phyloP scores from a whole-genome alignment of 257 asterid species.

The Solanum sitiens region DNA sequence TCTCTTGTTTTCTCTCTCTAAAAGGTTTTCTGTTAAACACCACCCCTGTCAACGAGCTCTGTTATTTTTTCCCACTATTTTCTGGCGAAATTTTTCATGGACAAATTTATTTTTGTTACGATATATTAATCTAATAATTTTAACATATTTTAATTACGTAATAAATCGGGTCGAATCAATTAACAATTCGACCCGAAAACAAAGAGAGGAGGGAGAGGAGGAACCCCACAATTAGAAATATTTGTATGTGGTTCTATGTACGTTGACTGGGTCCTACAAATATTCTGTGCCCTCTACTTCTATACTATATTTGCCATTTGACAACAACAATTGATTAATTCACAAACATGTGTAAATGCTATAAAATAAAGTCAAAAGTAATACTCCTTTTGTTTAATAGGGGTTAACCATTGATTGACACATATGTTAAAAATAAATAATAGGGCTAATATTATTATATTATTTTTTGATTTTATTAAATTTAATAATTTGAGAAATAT shows the following conservation, averaged over 20 bases:
- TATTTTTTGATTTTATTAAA: background rate
- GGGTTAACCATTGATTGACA: background rate
- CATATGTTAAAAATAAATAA: too few relatives aligned
- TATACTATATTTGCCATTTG: background rate
- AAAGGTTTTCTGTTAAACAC: conserved; percentile 26
- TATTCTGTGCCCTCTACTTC: background rate
- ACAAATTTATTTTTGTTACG: background rate
- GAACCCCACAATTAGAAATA: background rate
- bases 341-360: background rate
- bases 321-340: background rate
- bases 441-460: too few relatives aligned
- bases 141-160: too few relatives aligned
- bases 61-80: conserved; percentile 2
- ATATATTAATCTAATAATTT: background rate
- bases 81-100: background rate
- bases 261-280: background rate
- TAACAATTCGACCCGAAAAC: background rate
- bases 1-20: conserved; percentile 25
- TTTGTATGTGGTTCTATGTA: background rate
- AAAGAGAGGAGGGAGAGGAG: background rate
- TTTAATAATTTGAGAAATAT: background rate
- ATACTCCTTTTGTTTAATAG: background rate
- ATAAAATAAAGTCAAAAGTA: background rate
- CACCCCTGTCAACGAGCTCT: background rate
- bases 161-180: background rate